Base-by-base conservation (phyloP, 495 filamentous ascomycete species). In the Xylaria flabelliformis region DNA sequence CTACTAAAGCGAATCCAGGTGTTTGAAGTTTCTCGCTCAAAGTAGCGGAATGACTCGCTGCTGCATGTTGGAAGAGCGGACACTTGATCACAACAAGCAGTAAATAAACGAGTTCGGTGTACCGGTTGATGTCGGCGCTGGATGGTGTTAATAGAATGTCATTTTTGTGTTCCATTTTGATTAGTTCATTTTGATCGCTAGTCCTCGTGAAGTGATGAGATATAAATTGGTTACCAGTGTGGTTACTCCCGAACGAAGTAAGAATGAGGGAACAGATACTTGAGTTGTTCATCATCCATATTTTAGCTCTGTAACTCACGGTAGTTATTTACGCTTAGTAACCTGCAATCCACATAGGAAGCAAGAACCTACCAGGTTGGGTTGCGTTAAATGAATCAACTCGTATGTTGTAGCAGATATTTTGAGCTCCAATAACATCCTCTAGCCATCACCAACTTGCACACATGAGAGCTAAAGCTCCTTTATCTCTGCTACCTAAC, bases 401-500 rank as follows among this genome's bases (percentile, higher is more conserved):
- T 36, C 58, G 59, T 15, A 13, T 63, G 59, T 56, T 24, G 10
- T 7, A 13, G 21, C 12, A 19, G 13, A 10, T 36, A 59, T 3
- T n/a, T 39, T 21, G 9, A 61, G 19, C 58, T 61, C 1, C 21
- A 53, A 10, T 26, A 17, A 56, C 3, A 32, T 32, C 13, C n/a
- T 44, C 34, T 15, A 15, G n/a, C 21, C 4, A 24, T 41, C n/a
- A 64, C 34, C 6, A 7, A 64, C 17, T 32, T 46, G 4, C 13
- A 1, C 32, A 9, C 39, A 36, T 26, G 3, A 66, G 19, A 66
- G 29, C 32, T 12, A 46, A 66, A 34, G 46, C 24, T 13, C 8
- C 29, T 36, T 50, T 53, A 53, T 51, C 17, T 66, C 46, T 21
- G 15, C 64, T 66, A 36, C 19, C 29, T 51, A 66, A 65, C 29